Base-by-base conservation (phyloP, 805 yeast species). In the Candida endomychidarum region DNA sequence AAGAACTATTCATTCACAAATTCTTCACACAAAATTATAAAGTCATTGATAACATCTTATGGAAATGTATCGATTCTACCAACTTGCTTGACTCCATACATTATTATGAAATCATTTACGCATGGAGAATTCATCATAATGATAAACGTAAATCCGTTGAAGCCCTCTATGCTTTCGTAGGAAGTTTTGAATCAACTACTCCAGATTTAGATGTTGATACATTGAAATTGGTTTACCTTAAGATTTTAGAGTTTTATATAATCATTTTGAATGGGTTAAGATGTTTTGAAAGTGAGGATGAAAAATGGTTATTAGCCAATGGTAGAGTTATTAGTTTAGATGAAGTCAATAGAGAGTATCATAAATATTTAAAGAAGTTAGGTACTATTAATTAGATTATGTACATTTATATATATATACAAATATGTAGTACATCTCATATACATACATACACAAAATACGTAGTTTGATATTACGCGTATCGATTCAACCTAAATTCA, bases 111-210 rank as follows among this genome's bases (percentile, higher is more conserved):
- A 58, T 63, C 34, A 48, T 67, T 18, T 69, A 63, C 48, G 53
- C 72, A 3, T 69, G 72, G 73, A 63, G 75, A 42, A 53, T 69
- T 11, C 43, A 49, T 18, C 40, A 55, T 30, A 56, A 49, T 8
- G 71, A 65, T 41, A 64, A 58, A 38, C 50, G 74, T 38, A 67
- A 67, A 3, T 66, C 74, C 1, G 52, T 59, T 18, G 72, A 70
- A 42, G 56, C 70, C 1, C 57, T 70, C 34, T 70, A 68, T 43
- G 46, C 48, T 38, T 69, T 67, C 41, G 58, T 69, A 19, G 58
- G 58, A 1, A 46, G 70, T 22, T 69, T 67, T 52, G 63, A 67
- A 58, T 43, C 49, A 33, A 27, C 4, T 11, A 28, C 38, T 6
- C 42, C 40, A 24, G 51, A 42, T 18, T 23, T 34, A 11, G 17